Evolutionary conservation across 352 stramenopile species (phyloP).

Genomic region (Peronosclerospora sorghi): DNA sequence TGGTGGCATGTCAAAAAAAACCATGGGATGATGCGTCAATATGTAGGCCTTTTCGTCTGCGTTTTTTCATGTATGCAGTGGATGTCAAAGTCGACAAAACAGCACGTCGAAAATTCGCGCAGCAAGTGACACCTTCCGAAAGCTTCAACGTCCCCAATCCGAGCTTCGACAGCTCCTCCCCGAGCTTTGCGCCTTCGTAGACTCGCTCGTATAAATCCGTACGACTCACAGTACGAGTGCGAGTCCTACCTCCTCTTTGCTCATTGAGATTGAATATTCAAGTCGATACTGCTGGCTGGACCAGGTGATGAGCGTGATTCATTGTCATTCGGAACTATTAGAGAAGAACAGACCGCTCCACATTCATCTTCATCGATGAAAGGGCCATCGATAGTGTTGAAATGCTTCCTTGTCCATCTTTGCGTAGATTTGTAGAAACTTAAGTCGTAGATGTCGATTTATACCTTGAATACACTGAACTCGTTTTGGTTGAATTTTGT

Average conservation of each 20-base stretch:
- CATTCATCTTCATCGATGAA: constrained; percentile 88
- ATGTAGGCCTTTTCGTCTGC: constrained; percentile 83
- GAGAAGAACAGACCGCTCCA: constrained; percentile 30
- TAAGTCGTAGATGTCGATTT: too few relatives aligned
- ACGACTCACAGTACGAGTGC: not conserved
- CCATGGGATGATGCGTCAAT: constrained; percentile 68
- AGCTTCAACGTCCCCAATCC: constrained; percentile 13
- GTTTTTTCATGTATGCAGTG: constrained; percentile 48
- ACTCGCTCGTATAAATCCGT: constrained; percentile 15
- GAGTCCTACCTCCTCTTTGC: not conserved
- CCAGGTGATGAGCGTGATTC: constrained; percentile 75
- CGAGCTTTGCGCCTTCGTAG: constrained; percentile 33
- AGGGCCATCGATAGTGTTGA: constrained; percentile 58
- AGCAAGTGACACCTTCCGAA: constrained; percentile 15
- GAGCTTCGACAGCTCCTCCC: constrained; percentile 29
- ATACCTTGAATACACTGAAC: too few relatives aligned
- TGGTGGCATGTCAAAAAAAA: constrained; percentile 34
- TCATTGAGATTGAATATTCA: constrained; percentile 2
- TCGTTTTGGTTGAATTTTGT: too few relatives aligned
- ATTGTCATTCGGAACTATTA: constrained; percentile 22
- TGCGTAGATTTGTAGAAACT: too few relatives aligned
- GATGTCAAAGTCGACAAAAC: not conserved
- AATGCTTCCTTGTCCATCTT: too few relatives aligned
- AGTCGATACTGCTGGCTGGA: constrained; percentile 37
- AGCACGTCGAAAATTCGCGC: constrained; percentile 33